These are phyloP conservation scores for Irpex sp. DNA, from an alignment of 1,284 basidiomycete genomes.

Conservation along the genomic window DNA sequence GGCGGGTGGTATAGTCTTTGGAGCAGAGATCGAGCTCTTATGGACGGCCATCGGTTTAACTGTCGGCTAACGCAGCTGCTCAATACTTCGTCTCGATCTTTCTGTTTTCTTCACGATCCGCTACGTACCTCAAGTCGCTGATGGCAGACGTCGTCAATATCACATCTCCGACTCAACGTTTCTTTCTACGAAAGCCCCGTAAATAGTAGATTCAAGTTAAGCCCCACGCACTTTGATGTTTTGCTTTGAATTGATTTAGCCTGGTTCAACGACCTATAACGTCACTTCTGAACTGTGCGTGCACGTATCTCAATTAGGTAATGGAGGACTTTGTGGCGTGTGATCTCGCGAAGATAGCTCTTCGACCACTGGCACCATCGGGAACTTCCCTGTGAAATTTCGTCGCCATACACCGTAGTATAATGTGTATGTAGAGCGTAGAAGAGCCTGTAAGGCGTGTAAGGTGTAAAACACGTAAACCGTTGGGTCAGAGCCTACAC, in stretches of 20 bases:
- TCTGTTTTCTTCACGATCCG: background rate
- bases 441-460: background rate
- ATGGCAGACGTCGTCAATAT: too few relatives aligned
- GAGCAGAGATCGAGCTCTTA: background rate
- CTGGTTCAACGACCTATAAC: background rate
- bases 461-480: too few relatives aligned
- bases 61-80: background rate
- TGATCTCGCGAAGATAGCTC: background rate
- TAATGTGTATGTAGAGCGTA: background rate
- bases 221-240: background rate
- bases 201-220: background rate
- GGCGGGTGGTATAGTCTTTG: background rate
- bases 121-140: background rate
- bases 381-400: too few relatives aligned
- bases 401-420: too few relatives aligned
- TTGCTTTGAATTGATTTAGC: background rate
- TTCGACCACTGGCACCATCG: background rate
- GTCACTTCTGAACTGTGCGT: background rate
- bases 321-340: background rate
- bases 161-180: background rate
- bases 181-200: background rate
- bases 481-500: too few relatives aligned
- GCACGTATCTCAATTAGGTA: background rate
- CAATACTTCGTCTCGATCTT: background rate
- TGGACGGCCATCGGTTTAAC: background rate